phyloP scores from a whole-genome alignment of 2,329 filamentous ascomycete species.

The Fusarium brachygibbosum region DNA sequence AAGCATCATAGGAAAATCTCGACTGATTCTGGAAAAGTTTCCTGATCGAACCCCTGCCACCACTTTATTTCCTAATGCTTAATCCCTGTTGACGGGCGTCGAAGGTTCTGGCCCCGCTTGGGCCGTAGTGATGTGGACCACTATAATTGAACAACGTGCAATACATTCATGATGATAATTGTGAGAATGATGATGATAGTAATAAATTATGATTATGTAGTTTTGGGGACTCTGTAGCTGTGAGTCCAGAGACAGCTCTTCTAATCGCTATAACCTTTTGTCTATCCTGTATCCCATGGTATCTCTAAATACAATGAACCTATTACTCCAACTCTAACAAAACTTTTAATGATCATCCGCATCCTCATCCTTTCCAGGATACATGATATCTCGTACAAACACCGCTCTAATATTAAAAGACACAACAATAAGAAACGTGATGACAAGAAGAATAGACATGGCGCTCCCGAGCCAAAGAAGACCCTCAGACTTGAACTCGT shows the following conservation, averaged over 20 bases:
- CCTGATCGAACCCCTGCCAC: background rate
- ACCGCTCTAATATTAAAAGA: constrained; percentile 62
- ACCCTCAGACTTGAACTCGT: constrained; percentile 60
- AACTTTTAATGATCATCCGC: constrained; percentile 60
- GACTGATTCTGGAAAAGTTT: constrained; percentile 2
- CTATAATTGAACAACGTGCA: background rate
- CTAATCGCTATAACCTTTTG: background rate
- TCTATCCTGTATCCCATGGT: constrained; percentile 28
- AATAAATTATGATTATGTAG: background rate
- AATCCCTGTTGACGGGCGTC: constrained; percentile 2
- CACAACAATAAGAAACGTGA: constrained; percentile 61
- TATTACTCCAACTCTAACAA: constrained; percentile 11
- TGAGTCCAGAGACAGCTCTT: background rate
- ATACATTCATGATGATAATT: background rate
- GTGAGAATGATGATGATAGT: background rate
- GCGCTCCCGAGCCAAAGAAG: constrained; percentile 64
- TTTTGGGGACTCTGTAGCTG: background rate
- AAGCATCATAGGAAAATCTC: constrained; percentile 16
- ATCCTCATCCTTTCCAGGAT: constrained; percentile 68
- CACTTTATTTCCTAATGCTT: background rate
- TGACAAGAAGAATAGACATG: constrained; percentile 62
- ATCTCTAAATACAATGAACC: constrained; percentile 23
- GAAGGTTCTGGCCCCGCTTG: constrained; percentile 18
- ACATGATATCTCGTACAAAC: constrained; percentile 67
- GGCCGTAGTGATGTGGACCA: background rate